phyloP scores from a whole-genome alignment of 768 basidiomycete species.

The Phylloporus arenicola region DNA sequence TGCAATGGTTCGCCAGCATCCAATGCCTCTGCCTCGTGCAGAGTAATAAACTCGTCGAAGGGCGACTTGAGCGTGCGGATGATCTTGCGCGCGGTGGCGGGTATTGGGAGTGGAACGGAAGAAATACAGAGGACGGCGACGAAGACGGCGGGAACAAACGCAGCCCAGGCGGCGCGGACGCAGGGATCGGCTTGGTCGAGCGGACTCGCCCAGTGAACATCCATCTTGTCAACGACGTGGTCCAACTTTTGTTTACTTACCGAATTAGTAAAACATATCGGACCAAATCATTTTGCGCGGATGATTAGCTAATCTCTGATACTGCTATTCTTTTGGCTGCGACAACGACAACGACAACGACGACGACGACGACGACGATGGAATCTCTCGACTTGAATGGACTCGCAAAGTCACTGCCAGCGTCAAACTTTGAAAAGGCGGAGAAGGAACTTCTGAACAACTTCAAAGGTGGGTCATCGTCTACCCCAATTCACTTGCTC shows the following conservation, averaged over 20 bases:
- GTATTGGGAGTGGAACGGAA: constrained; percentile 29
- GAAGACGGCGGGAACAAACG: constrained; percentile 42
- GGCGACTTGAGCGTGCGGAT: constrained; percentile 15
- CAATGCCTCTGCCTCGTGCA: constrained; percentile 54
- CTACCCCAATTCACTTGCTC: constrained; percentile 7
- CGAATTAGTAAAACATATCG: no score
- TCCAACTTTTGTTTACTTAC: no score
- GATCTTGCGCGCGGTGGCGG: constrained; percentile 15
- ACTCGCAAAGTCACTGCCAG: constrained; percentile 70
- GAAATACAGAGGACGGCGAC: constrained; percentile 41
- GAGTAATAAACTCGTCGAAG: constrained; percentile 41
- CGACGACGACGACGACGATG: constrained; percentile 36
- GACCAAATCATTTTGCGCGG: not conserved
- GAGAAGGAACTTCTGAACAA: constrained; percentile 79
- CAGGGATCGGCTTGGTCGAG: constrained; percentile 43
- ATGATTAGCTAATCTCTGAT: constrained; percentile 2
- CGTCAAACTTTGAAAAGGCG: constrained; percentile 63
- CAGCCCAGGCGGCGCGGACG: constrained; percentile 48
- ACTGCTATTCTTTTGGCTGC: not conserved
- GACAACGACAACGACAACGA: constrained; percentile 3
- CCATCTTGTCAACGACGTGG: constrained; percentile 8
- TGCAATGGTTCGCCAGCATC: constrained; percentile 12
- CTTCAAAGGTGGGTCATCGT: constrained; percentile 56
- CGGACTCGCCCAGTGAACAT: constrained; percentile 9
- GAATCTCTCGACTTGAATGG: constrained; percentile 78